phyloP scores from a whole-genome alignment of 345 rosid genomes.

The Salix suchowensis region DNA sequence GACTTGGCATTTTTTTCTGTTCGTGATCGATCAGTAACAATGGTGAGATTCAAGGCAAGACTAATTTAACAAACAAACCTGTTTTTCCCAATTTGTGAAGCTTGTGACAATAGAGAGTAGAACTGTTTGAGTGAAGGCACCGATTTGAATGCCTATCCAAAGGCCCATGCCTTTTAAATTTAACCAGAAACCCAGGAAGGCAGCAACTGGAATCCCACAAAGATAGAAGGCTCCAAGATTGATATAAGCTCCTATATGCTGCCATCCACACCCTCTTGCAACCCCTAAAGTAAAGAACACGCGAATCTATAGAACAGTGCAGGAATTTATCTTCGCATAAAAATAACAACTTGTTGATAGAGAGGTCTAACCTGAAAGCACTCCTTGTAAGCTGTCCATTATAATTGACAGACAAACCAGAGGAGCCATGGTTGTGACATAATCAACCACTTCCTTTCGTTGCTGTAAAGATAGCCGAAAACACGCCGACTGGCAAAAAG shows the following conservation, averaged over 20 bases:
- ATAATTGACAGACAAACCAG: slow-evolving; percentile 21
- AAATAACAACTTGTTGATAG: background rate
- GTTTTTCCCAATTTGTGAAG: slow-evolving; percentile 17
- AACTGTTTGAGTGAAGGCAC: slow-evolving; percentile 11
- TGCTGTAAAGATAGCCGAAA: slow-evolving; percentile 23
- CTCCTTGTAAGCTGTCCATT: slow-evolving; percentile 22
- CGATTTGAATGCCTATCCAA: slow-evolving; percentile 20
- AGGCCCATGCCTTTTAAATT: slow-evolving; percentile 18
- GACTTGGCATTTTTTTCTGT: background rate
- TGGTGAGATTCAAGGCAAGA: background rate
- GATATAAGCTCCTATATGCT: slow-evolving; percentile 18
- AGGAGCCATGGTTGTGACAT: slow-evolving; percentile 21
- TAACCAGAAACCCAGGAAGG: slow-evolving; percentile 18
- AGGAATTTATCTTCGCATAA: background rate
- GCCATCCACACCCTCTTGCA: slow-evolving; percentile 26
- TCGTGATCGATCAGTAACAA: background rate
- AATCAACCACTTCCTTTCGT: slow-evolving; percentile 22
- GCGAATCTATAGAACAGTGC: background rate
- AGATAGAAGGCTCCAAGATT: slow-evolving; percentile 20
- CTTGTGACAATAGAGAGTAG: slow-evolving; percentile 5
- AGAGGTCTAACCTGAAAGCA: slow-evolving; percentile 16
- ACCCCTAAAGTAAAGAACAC: background rate
- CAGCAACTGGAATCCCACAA: slow-evolving; percentile 21
- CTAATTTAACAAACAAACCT: background rate
- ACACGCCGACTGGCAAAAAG: slow-evolving; percentile 11